phyloP scores from a whole-genome alignment of 2,329 filamentous ascomycete genomes.

The Samsoniella hepiali region DNA sequence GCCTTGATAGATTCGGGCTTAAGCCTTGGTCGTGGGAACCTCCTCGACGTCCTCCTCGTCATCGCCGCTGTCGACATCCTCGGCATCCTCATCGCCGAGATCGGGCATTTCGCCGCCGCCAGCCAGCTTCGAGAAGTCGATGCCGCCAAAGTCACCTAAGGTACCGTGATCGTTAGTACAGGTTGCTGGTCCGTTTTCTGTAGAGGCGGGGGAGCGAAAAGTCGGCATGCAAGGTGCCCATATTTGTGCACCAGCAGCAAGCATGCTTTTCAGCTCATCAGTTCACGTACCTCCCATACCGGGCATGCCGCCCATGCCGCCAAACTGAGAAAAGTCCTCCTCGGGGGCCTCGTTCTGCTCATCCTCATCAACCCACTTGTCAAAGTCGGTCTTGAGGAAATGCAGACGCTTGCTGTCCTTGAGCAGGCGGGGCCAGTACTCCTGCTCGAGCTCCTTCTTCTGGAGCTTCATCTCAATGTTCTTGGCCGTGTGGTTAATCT shows the following conservation, averaged over 20 bases:
- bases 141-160: constrained; percentile 67
- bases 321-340: constrained; percentile 70
- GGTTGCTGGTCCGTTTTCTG: not conserved
- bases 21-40: constrained; percentile 36
- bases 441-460: constrained; percentile 94
- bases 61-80: constrained; percentile 55
- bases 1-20: constrained; percentile 12
- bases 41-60: constrained; percentile 58
- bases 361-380: constrained; percentile 99
- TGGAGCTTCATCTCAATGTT: constrained; percentile 86
- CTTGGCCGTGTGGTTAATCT: constrained; percentile 83
- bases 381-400: constrained; percentile 98
- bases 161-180: not conserved
- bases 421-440: constrained; percentile 93
- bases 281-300: constrained; percentile 53
- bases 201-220: not conserved
- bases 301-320: constrained; percentile 61
- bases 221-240: not conserved
- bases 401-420: constrained; percentile 88
- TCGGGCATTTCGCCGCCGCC: constrained; percentile 48
- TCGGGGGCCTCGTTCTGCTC: constrained; percentile 90
- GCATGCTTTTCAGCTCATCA: not conserved
- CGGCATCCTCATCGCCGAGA: constrained; percentile 43
- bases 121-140: constrained; percentile 83
- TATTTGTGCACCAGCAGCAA: constrained; percentile 22